Conservation (phyloP, 768 basidiomycete genomes). For the Amyloporia xantha region DNA sequence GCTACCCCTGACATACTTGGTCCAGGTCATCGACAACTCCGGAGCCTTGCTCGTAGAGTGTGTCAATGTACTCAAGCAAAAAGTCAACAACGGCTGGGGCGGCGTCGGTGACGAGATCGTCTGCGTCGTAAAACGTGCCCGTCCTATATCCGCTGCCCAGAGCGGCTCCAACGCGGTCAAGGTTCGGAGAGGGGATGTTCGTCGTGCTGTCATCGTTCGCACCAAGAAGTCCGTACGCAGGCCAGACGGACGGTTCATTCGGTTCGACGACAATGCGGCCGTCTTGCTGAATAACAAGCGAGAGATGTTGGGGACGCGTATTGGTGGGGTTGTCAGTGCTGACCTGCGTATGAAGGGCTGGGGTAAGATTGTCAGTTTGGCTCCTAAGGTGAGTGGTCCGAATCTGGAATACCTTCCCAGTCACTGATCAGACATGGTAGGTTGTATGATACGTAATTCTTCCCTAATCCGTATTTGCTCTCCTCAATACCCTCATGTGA, state of each 20-base stretch:
- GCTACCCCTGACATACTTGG: not conserved
- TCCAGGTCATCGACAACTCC: slow-evolving; percentile 93
- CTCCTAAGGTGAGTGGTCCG: slow-evolving; percentile 65
- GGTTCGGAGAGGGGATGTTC: slow-evolving; percentile 88
- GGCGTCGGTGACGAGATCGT: slow-evolving; percentile 93
- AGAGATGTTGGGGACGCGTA: slow-evolving; percentile 92
- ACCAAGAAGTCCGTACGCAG: slow-evolving; percentile 81
- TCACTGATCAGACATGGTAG: not conserved
- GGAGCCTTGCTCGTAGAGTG: slow-evolving; percentile 93
- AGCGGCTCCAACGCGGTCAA: slow-evolving; percentile 76
- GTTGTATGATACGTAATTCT: not conserved
- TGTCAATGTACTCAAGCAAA: slow-evolving; percentile 93
- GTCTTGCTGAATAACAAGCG: slow-evolving; percentile 93
- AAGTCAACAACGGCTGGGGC: slow-evolving; percentile 93
- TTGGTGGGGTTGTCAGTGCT: slow-evolving; percentile 88
- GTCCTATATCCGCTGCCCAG: slow-evolving; percentile 65
- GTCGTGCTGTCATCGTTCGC: slow-evolving; percentile 92
- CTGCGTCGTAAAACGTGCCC: slow-evolving; percentile 87
- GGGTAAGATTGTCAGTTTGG: slow-evolving; percentile 89
- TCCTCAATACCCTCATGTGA: no score
- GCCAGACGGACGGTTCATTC: slow-evolving; percentile 80
- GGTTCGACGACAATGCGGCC: slow-evolving; percentile 96
- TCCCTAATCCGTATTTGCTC: not conserved
- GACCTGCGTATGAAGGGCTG: slow-evolving; percentile 89
- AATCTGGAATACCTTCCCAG: not conserved